Conservation (phyloP, 345 rosid species). For the Turritis glabra region DNA sequence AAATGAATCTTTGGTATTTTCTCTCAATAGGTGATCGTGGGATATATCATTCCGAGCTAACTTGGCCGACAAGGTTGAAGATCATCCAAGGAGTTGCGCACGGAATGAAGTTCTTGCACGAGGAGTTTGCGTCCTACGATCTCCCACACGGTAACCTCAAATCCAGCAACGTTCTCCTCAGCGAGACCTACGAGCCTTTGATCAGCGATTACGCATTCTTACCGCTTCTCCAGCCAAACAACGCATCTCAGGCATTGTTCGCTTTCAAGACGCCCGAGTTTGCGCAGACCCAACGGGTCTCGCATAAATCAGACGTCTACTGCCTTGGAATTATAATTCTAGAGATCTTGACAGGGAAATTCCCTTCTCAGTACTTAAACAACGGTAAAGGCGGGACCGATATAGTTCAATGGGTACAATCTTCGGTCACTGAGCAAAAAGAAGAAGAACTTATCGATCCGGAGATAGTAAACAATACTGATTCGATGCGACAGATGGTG, state of each 20-base stretch:
- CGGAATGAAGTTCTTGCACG: slow-evolving; percentile 65
- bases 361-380: slow-evolving; percentile 68
- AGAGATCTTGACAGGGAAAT: slow-evolving; percentile 76
- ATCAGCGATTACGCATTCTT: slow-evolving; percentile 68
- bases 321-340: slow-evolving; percentile 75
- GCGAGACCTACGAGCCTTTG: slow-evolving; percentile 54
- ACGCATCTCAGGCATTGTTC: slow-evolving; percentile 49
- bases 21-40: slow-evolving; percentile 56
- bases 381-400: slow-evolving; percentile 63
- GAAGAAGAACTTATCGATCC: slow-evolving; percentile 71
- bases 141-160: slow-evolving; percentile 92
- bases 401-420: slow-evolving; percentile 57
- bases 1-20: neutral
- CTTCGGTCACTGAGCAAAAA: slow-evolving; percentile 41
- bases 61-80: slow-evolving; percentile 64
- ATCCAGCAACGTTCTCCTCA: slow-evolving; percentile 75
- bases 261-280: slow-evolving; percentile 72
- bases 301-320: slow-evolving; percentile 73
- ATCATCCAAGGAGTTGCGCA: slow-evolving; percentile 61
- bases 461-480: slow-evolving; percentile 45
- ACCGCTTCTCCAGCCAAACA: slow-evolving; percentile 45
- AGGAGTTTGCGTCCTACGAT: slow-evolving; percentile 52
- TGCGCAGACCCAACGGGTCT: slow-evolving; percentile 42
- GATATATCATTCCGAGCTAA: slow-evolving; percentile 49
- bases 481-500: slow-evolving; percentile 46